Conservation (phyloP, 768 basidiomycete species). For the Baorangia bicolor region DNA sequence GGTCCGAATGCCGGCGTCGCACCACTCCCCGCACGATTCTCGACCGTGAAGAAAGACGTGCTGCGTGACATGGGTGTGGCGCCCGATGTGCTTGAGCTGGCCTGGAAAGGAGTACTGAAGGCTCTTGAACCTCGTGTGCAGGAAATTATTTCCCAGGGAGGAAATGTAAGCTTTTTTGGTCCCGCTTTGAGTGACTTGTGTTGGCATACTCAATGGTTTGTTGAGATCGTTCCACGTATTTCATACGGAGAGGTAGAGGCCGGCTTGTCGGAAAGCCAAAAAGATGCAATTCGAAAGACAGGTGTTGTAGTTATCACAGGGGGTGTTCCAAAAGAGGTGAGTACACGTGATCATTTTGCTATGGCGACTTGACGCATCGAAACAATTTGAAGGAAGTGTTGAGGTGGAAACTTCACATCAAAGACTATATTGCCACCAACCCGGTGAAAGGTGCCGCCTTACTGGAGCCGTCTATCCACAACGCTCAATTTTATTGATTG, state of each 20-base stretch:
- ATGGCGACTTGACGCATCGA: neutral
- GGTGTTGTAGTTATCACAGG: conserved; percentile 60
- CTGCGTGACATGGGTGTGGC: conserved; percentile 37
- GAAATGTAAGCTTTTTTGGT: conserved; percentile 39
- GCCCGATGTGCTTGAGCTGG: conserved; percentile 35
- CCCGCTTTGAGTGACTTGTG: neutral
- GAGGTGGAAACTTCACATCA: conserved; percentile 54
- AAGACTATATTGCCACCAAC: conserved; percentile 54
- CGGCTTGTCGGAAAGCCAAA: conserved; percentile 48
- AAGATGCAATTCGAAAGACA: conserved; percentile 43
- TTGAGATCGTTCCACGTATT: conserved; percentile 53
- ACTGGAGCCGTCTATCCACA: neutral
- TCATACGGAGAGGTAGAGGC: conserved; percentile 42
- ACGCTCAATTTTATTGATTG: neutral
- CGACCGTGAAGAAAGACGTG: conserved; percentile 56
- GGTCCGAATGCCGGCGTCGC: conserved; percentile 36
- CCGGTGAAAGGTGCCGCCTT: conserved; percentile 47
- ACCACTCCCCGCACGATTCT: conserved; percentile 55
- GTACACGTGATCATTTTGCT: conserved; percentile 15
- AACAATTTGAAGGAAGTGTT: conserved; percentile 49
- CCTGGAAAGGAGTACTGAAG: conserved; percentile 55
- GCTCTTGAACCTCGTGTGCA: conserved; percentile 47
- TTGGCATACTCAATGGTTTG: neutral
- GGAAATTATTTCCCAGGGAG: conserved; percentile 48
- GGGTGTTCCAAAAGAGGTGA: conserved; percentile 53